phyloP scores from a whole-genome alignment of 345 rosid genomes.

The Gossypium stocksii region DNA sequence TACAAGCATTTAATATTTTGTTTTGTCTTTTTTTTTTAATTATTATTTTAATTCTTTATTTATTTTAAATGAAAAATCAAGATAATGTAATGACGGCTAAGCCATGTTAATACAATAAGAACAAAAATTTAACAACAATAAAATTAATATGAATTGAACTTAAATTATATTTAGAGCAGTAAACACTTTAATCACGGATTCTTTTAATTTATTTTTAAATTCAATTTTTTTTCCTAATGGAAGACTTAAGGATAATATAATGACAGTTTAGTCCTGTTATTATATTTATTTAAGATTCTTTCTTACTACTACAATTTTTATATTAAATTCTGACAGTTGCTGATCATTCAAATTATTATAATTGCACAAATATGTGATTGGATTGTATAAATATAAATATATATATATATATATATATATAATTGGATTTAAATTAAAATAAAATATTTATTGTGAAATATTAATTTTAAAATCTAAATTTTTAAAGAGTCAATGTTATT shows the following conservation, averaged over 20 bases:
- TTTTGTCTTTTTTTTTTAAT: not conserved
- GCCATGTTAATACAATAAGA: not conserved
- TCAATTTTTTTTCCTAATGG: not conserved
- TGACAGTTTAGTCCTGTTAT: not conserved
- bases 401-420: no score
- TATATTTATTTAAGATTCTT: not conserved
- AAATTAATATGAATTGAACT: no score
- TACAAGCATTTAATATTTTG: not conserved
- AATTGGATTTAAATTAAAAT: no score
- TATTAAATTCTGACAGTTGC: conserved; percentile 12
- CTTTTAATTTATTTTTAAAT: not conserved
- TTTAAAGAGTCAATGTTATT: no score
- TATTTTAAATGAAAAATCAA: not conserved
- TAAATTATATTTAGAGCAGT: accelerated
- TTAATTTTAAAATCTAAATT: no score
- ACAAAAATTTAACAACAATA: no score
- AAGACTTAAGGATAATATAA: not conserved
- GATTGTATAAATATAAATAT: no score
- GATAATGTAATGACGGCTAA: conserved; percentile 24
- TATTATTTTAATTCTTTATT: not conserved
- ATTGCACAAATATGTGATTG: no score
- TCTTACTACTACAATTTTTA: not conserved
- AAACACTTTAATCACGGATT: accelerated
- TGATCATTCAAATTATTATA: not conserved
- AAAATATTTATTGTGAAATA: no score